Evolutionary conservation across 805 yeast genomes (phyloP), one percentile per base, ranked within the genome.

Genomic region (Scheffersomyces ergatensis): DNA sequence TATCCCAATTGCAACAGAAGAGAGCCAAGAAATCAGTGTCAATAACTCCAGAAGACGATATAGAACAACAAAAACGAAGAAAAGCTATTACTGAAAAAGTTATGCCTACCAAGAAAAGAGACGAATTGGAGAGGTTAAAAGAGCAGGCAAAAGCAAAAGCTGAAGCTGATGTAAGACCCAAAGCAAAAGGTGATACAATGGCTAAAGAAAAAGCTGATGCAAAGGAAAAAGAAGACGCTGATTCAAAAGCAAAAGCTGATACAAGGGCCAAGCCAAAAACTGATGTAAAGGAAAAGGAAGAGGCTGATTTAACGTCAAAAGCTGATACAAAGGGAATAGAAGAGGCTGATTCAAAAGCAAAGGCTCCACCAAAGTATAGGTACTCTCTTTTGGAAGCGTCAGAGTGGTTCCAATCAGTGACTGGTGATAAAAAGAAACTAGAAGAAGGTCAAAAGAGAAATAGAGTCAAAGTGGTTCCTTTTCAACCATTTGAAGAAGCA

Each of bases 381-480:
- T n/a, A n/a, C n/a, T n/a, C n/a, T 21, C 42, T 45, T 26, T 38
- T 45, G 38, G 62, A 55, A 15, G 65, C 61, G 8, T 58, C 69
- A 1, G 55, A 53, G 20, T 65, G 67, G 51, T 69, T 69, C 38
- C 73, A 69, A 46, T 60, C 67, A 19, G 61, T 69, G n/a, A 57
- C 63, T 2, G 75, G 74, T 13, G 62, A 69, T 40, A 57, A 57
- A 4, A 49, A 54, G 20, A 36, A 46, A 14, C 56, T 69, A n/a
- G 54, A 58, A 42, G 49, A 49, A 13, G 70, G 71, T 19, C 61
- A 53, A 17, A 65, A 63, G 46, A 52, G 73, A 34, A 54, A 55
- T 38, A 45, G 72, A 20, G 53, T 47, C 16, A 61, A 57, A 23
- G 50, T 67, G 1, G 48, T 48, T 14, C 55, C 54, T 37, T 61